Base-by-base conservation (phyloP, 306 rosid genomes). In the Malus sylvestris region DNA sequence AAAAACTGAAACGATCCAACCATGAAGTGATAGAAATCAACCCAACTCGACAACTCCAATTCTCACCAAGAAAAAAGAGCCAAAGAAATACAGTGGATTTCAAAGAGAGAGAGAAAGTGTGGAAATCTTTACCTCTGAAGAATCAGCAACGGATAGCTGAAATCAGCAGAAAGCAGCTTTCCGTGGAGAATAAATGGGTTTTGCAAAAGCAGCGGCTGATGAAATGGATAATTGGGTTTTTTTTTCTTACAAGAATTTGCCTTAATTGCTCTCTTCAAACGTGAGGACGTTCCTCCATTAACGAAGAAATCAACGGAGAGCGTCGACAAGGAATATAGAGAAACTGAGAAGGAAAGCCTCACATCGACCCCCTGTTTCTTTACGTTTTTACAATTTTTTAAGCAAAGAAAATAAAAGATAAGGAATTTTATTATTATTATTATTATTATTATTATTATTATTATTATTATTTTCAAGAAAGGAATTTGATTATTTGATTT, bases 81-180 rank as follows among this genome's bases (percentile, higher is more conserved):
- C 8, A 53, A 9, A 22, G 32, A 64, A 32, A 27, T 1, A 80
- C 74, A 78, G 22, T 61, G 68, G 22, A 30, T 32, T 32, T 63
- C 13, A 16, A 27, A 61, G 5, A 61, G 35, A 61, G 35, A 20
- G n/a, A 62, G 59, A 42, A 38, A 38, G 42, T 1, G 60, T 13
- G 7, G 13, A 12, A 52, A 25, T 5, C 15, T 53, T 76, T 74
- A 76, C 91, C 87, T 79, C 16, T 20, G 79, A 81, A 85, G 44
- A 66, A 5, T 42, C 64, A 58, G 76, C 15, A 52, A 10, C 55
- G 35, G 45, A 65, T 74, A 76, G 65, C 32, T 15, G 72, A 70
- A 38, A 70, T 19, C 25, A 71, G 81, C 67, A 29, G 85, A 80
- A 72, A 15, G 79, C 71, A 61, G 83, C 58, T 77, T 77, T 66